Evolutionary conservation across 352 stramenopile genomes (phyloP), one percentile per base, ranked within the genome.

Genomic region (Phytophthora quininea): DNA sequence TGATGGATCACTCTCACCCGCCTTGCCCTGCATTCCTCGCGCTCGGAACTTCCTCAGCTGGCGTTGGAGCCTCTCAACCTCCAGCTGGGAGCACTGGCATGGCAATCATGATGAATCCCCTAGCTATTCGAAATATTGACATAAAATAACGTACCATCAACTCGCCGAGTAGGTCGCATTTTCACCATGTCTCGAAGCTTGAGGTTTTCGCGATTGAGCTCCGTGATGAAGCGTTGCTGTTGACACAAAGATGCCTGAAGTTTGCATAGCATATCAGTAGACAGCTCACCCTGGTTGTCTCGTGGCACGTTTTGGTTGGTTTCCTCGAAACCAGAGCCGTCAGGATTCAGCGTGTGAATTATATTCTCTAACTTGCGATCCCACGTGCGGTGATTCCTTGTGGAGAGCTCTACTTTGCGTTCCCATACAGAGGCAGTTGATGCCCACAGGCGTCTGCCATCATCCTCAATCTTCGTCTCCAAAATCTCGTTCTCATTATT

Each of bases 171-270:
- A 11, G 73, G 73, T n/a, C 73, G 69, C 43, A 58, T 32, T 40
- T 52, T 47, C 14, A 80, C 11, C 62, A 64, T 71, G 40, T 76
- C 69, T 8, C 73, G 69, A 7, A 81, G 62, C 42, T 75, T 62
- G 33, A 11, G 46, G 29, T 81, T 81, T 32, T 81, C 70, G 11
- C 66, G 49, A 32, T 54, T 58, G 33, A 80, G 43, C 2, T 78
- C 58, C 15, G 7, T 35, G 30, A 78, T 51, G 10, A 75, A 54
- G 15, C n/a, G 27, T 29, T 58, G 69, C 50, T 78, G 70, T 27
- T 73, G 60, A 33, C 35, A 42, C 8, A 80, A 9, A 51, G 78
- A 78, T 32, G 59, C 32, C 9, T 38, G 40, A 4, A 78, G 38
- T 12, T 46, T 56, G 30, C 55, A 30, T 24, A 76, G 29, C 24